A percentile compares a stretch with the other conserved stretches of the same genome.
Conservation (phyloP, 2,329 filamentous ascomycete species). For the Talaromyces sp. region DNA sequence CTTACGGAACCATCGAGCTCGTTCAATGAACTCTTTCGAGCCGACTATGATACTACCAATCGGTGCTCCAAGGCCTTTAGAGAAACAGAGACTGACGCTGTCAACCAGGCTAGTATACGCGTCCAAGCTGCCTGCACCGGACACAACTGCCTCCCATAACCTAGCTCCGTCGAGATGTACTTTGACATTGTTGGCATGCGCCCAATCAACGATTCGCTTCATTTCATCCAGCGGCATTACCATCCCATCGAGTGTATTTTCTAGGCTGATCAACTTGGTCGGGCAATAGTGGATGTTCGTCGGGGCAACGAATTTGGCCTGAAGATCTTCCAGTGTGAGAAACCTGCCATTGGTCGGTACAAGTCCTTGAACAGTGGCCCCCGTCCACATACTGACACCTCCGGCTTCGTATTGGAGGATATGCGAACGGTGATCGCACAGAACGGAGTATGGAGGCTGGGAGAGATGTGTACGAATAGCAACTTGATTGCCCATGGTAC, state of each 20-base stretch:
- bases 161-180: conserved; percentile 77
- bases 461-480: conserved; percentile 72
- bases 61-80: conserved; percentile 76
- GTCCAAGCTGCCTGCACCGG: conserved; percentile 62
- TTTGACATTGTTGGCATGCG: conserved; percentile 59
- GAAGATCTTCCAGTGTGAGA: conserved; percentile 72
- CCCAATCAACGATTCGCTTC: conserved; percentile 66
- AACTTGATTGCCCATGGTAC: conserved; percentile 93
- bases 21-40: conserved; percentile 55
- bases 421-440: conserved; percentile 76
- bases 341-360: conserved; percentile 67
- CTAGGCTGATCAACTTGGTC: conserved; percentile 74
- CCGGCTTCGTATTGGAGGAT: conserved; percentile 64
- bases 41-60: conserved; percentile 73
- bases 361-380: conserved; percentile 65
- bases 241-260: conserved; percentile 79
- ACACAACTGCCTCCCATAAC: conserved; percentile 74
- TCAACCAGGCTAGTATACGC: conserved; percentile 69
- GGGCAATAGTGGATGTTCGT: conserved; percentile 74
- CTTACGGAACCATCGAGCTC: conserved; percentile 73
- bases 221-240: conserved; percentile 73
- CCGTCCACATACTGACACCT: conserved; percentile 67
- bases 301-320: conserved; percentile 58
- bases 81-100: conserved; percentile 73
- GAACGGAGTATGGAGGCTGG: conserved; percentile 73